phyloP scores from a whole-genome alignment of 225 moss, liverwort and hornwort species.

The Sphagnum contortum region DNA sequence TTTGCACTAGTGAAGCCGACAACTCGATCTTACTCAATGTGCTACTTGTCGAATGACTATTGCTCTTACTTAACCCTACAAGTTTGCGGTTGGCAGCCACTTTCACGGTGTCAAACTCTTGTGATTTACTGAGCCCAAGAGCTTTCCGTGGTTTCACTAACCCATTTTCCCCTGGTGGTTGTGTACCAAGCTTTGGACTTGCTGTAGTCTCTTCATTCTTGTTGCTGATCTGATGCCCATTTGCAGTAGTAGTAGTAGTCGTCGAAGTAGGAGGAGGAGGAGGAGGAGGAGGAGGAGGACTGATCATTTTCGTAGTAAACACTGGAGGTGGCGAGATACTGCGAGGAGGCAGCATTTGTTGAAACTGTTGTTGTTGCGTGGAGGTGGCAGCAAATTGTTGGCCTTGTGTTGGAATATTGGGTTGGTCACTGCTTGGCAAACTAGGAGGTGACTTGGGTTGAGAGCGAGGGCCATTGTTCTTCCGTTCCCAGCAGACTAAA shows the following conservation, averaged over 20 bases:
- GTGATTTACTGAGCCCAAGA: conserved; percentile 48
- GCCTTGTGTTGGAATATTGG: conserved; percentile 11
- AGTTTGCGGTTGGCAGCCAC: conserved; percentile 11
- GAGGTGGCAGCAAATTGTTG: conserved; percentile 28
- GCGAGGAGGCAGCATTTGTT: no score
- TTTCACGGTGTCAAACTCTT: conserved; percentile 37
- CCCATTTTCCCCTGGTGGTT: conserved; percentile 34
- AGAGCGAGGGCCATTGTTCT: conserved; percentile 16
- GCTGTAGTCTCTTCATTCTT: not conserved
- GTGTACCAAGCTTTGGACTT: conserved; percentile 41
- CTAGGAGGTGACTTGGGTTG: conserved; percentile 25
- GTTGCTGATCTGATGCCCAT: not conserved
- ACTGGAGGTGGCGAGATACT: no score
- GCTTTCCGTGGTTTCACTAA: conserved; percentile 18
- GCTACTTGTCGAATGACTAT: conserved; percentile 49
- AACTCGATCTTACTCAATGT: conserved; percentile 6
- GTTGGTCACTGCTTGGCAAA: not conserved
- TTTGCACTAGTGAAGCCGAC: conserved; percentile 27
- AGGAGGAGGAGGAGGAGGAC: no score
- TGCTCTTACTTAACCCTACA: conserved; percentile 50
- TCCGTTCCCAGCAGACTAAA: conserved; percentile 41
- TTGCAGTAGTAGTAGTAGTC: not conserved
- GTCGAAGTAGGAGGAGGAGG: no score
- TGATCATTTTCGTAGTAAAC: no score
- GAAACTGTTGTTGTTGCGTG: not conserved